Evolutionary conservation across 2,329 filamentous ascomycete genomes (phyloP).

Genomic region (Cordyceps pruinosa): DNA sequence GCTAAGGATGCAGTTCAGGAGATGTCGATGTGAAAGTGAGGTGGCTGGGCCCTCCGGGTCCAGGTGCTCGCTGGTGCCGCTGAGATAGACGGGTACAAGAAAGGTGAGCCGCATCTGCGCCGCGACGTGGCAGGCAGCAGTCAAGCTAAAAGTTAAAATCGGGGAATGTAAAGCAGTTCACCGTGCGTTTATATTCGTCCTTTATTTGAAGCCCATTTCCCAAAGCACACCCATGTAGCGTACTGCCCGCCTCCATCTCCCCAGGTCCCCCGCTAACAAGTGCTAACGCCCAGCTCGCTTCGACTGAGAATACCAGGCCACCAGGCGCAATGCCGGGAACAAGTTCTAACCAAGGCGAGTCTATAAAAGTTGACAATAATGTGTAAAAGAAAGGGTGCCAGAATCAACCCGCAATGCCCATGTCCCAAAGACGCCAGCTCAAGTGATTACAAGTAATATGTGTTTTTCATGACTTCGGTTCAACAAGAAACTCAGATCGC

Average conservation of each 20-base stretch:
- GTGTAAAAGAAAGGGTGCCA: not conserved
- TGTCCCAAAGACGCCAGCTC: not conserved
- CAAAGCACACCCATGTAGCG: slow-evolving; percentile 2
- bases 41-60: slow-evolving; percentile 11
- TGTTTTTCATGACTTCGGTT: not conserved
- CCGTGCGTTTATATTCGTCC: not conserved
- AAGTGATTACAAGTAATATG: not conserved
- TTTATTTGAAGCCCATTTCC: slow-evolving; percentile 1
- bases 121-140: not conserved
- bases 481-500: not conserved
- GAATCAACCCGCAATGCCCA: not conserved
- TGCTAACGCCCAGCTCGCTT: slow-evolving; percentile 10
- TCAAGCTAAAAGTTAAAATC: not conserved
- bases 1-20: not conserved
- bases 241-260: not conserved
- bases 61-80: slow-evolving; percentile 6
- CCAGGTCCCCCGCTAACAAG: not conserved
- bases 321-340: too few species aligned
- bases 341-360: not conserved
- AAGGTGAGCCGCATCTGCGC: not conserved
- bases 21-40: slow-evolving; percentile 7
- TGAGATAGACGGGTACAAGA: slow-evolving; percentile 8
- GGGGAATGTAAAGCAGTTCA: not conserved
- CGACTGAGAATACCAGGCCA: slow-evolving; percentile 1
- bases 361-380: not conserved